Evolutionary conservation across 2,329 filamentous ascomycete genomes (phyloP), one percentile per base, ranked within the genome.

Genomic region (Xylaria digitata): DNA sequence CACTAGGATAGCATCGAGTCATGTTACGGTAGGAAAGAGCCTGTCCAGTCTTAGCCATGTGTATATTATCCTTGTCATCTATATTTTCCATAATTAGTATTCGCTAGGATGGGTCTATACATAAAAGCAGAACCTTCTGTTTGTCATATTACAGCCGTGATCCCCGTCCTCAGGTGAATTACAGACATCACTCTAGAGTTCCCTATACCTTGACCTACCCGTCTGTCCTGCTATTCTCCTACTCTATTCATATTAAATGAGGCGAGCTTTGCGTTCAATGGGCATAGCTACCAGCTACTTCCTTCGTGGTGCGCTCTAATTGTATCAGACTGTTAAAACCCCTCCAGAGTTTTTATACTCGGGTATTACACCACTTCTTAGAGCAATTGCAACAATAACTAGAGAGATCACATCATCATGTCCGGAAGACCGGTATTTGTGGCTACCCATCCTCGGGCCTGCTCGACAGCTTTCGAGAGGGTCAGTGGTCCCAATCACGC

Each of bases 381-480:
- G 30, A 59, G 48, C 66, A 65, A 75, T 75, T 73, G 69, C 74
- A 74, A 73, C 73, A 74, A 73, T 68, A 43, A 37, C 21, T 17
- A n/a, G 52, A 42, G 53, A 67, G 45, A 54, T 69, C 50, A 57
- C 45, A 58, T 37, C 74, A 84, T 71, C 72, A 94, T 94, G 91
- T 89, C 90, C 73, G 86, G 82, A 79, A 96, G 90, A 77, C 91
- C 92, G 45, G 92, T 98, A 79, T 98, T 98, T 79, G 90, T 96
- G 76, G 93, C 91, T 65, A 98, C 96, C 75, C 95, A 98, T 81
- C 96, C 96, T 42, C 87, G 96, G 80, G 93, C 95, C 71, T 97
- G 94, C 84, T 97, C 94, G 64, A 98, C 96, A 55, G 96, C 96
- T 34, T 99, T 98, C 82, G 96, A 99, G 84, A 87, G 95, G 80